These are phyloP conservation scores for Crithidia sp. DNA, from an alignment of 208 protist species.

Conservation along the genomic window DNA sequence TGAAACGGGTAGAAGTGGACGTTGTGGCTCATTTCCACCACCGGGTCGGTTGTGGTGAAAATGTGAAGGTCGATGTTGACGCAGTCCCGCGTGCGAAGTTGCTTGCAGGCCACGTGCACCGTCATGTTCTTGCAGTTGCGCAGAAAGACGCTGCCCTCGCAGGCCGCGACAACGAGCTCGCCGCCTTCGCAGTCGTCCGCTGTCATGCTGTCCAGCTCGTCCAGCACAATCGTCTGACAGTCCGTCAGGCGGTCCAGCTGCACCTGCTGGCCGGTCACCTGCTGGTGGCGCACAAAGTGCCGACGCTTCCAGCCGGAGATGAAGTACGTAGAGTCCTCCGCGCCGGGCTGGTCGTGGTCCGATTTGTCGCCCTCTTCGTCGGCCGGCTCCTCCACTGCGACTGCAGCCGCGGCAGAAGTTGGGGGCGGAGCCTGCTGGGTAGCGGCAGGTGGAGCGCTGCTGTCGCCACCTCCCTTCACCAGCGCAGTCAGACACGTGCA, in stretches of 20 bases:
- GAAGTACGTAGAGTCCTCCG: conserved; percentile 85
- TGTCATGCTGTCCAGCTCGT: conserved; percentile 89
- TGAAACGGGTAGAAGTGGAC: conserved; percentile 87
- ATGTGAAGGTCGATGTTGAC: conserved; percentile 80
- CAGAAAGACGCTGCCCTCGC: conserved; percentile 92
- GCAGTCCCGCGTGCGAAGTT: conserved; percentile 92
- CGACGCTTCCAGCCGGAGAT: conserved; percentile 77
- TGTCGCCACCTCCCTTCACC: not conserved
- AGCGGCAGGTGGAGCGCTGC: not conserved
- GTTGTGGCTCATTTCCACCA: conserved; percentile 91
- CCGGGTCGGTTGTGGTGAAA: conserved; percentile 91
- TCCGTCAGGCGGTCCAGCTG: conserved; percentile 88
- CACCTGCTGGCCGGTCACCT: conserved; percentile 88
- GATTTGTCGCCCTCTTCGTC: conserved; percentile 17
- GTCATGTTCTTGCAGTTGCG: conserved; percentile 93
- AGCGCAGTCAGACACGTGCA: conserved; percentile 18
- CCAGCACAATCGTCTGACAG: conserved; percentile 87
- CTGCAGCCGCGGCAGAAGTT: not conserved
- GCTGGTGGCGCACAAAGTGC: conserved; percentile 69
- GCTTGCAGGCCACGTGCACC: conserved; percentile 92
- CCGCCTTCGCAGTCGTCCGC: conserved; percentile 94
- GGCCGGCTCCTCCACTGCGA: conserved; percentile 13
- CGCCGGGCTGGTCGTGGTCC: conserved; percentile 36
- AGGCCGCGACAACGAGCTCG: conserved; percentile 91
- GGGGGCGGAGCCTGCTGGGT: not conserved